These are phyloP conservation scores for Phytophthora pistaciae DNA, from an alignment of 352 stramenopile species.

Conservation along the genomic window DNA sequence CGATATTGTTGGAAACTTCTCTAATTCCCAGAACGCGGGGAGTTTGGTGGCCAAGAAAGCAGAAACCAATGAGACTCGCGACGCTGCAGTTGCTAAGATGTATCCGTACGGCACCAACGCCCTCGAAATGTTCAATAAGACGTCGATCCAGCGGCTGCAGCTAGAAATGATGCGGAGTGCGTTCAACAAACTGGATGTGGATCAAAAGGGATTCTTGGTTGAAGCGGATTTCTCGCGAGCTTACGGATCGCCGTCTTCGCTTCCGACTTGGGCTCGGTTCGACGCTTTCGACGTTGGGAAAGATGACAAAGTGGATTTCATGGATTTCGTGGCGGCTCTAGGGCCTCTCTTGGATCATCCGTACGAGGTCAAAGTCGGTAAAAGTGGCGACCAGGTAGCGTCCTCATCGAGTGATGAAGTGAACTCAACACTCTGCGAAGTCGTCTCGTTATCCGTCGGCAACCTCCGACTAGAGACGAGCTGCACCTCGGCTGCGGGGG, in stretches of 20 bases:
- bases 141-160: slow-evolving; percentile 48
- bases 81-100: slow-evolving; percentile 45
- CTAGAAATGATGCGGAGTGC: slow-evolving; percentile 54
- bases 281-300: slow-evolving; percentile 65
- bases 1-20: slow-evolving; percentile 35
- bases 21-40: not conserved
- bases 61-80: not conserved
- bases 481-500: slow-evolving; percentile 19
- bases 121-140: slow-evolving; percentile 61
- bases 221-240: slow-evolving; percentile 38
- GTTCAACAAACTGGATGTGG: slow-evolving; percentile 50
- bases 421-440: slow-evolving; percentile 50
- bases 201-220: slow-evolving; percentile 45
- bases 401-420: not conserved
- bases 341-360: slow-evolving; percentile 62
- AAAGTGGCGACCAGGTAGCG: slow-evolving; percentile 4
- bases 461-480: slow-evolving; percentile 44
- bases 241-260: slow-evolving; percentile 16
- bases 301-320: slow-evolving; percentile 57
- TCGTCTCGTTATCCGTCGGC: slow-evolving; percentile 49
- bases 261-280: slow-evolving; percentile 48
- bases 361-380: slow-evolving; percentile 38
- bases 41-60: not conserved
- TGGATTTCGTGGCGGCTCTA: slow-evolving; percentile 66
- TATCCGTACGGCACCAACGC: slow-evolving; percentile 73